These are phyloP conservation scores for Boletus subparvulus DNA, from an alignment of 768 basidiomycete genomes.

Conservation along the genomic window DNA sequence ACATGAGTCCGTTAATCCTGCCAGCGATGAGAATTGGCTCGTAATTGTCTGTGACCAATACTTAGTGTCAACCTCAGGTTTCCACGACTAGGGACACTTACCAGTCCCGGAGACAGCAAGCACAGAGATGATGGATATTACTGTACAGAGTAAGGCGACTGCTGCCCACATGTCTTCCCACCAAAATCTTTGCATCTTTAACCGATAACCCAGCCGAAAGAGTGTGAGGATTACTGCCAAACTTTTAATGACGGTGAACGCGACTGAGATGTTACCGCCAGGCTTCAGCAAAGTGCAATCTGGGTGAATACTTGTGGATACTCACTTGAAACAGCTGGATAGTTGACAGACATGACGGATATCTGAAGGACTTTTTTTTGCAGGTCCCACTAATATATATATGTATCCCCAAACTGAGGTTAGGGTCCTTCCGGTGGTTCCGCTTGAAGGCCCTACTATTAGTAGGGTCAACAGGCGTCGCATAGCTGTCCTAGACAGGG, in stretches of 20 bases:
- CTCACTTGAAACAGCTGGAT: conserved; percentile 7
- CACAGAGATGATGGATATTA: background rate
- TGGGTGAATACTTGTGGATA: background rate
- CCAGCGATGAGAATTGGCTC: background rate
- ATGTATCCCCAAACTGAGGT: too few relatives aligned
- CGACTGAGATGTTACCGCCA: background rate
- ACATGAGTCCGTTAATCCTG: conserved; percentile 9
- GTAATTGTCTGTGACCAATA: background rate
- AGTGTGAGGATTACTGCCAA: conserved; percentile 11
- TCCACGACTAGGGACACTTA: background rate
- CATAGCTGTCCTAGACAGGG: too few relatives aligned
- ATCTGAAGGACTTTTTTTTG: too few relatives aligned
- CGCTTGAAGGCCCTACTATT: too few relatives aligned
- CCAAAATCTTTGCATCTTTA: conserved; percentile 19
- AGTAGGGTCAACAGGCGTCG: too few relatives aligned
- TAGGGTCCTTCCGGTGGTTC: too few relatives aligned
- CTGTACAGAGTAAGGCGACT: conserved; percentile 1
- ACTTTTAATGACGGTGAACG: background rate
- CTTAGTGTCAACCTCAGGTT: too few relatives aligned
- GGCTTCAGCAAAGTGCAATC: background rate
- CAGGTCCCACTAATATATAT: too few relatives aligned
- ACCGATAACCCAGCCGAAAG: conserved; percentile 15
- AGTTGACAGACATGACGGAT: conserved; percentile 1
- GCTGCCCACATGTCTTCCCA: conserved; percentile 27
- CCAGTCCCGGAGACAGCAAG: background rate